These are phyloP conservation scores for Moricandia arvensis DNA, from an alignment of 345 rosid species.

Conservation along the genomic window DNA sequence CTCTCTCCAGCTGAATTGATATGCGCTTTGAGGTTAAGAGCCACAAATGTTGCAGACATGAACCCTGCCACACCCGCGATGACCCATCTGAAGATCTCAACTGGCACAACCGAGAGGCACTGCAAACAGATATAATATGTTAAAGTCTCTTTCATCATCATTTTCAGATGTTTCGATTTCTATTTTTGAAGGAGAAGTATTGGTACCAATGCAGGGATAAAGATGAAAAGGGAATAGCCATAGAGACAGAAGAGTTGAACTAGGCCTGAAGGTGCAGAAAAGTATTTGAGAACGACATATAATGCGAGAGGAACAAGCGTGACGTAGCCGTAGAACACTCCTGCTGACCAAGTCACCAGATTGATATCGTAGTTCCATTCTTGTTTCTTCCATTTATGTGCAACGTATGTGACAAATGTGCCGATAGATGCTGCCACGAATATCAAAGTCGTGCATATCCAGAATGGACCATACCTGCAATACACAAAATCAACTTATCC, in stretches of 20 bases:
- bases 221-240: conserved; percentile 85
- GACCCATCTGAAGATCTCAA: conserved; percentile 94
- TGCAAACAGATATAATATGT: conserved; percentile 41
- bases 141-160: background rate
- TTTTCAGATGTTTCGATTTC: background rate
- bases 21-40: conserved; percentile 84
- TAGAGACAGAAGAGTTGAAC: conserved; percentile 89
- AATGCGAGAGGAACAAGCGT: conserved; percentile 71
- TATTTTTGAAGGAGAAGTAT: background rate
- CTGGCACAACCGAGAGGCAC: conserved; percentile 92
- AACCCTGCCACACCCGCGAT: conserved; percentile 89
- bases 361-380: conserved; percentile 93
- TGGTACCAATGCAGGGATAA: conserved; percentile 91
- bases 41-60: conserved; percentile 95
- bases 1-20: conserved; percentile 88
- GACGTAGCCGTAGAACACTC: conserved; percentile 88
- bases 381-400: conserved; percentile 73
- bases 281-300: conserved; percentile 83
- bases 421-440: conserved; percentile 96
- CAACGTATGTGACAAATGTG: conserved; percentile 88
- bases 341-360: conserved; percentile 98
- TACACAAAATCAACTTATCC: background rate
- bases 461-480: conserved; percentile 90
- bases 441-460: conserved; percentile 93
- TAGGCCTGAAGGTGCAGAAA: conserved; percentile 92